These are phyloP conservation scores for Penicillium sp. DNA, from an alignment of 2,329 filamentous ascomycete genomes.

Conservation along the genomic window DNA sequence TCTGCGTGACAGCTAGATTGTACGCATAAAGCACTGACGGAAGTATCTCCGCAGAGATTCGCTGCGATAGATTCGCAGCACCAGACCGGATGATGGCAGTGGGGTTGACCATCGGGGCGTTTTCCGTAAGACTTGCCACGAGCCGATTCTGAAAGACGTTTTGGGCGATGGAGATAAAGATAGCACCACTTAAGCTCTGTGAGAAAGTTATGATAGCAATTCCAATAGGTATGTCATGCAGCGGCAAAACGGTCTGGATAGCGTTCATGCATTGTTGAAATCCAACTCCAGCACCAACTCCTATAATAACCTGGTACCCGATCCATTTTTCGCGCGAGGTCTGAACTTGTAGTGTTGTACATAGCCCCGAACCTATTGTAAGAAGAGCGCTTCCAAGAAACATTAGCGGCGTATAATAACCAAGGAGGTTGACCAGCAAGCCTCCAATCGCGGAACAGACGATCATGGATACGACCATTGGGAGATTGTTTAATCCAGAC, in stretches of 20 bases:
- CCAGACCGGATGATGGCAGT: slow-evolving; percentile 36
- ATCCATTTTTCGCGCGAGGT: slow-evolving; percentile 39
- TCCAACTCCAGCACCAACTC: slow-evolving; percentile 41
- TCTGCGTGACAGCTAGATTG: slow-evolving; percentile 41
- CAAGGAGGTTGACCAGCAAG: slow-evolving; percentile 33
- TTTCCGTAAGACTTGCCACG: slow-evolving; percentile 25
- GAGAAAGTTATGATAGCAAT: slow-evolving; percentile 42
- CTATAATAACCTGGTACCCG: slow-evolving; percentile 43
- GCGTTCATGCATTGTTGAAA: slow-evolving; percentile 42
- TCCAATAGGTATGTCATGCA: slow-evolving; percentile 40
- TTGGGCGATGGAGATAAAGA: slow-evolving; percentile 44
- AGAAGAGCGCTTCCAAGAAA: slow-evolving; percentile 34
- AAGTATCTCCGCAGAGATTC: slow-evolving; percentile 32
- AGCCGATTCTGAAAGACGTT: slow-evolving; percentile 44
- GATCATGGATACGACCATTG: slow-evolving; percentile 39
- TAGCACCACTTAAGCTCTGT: slow-evolving; percentile 42
- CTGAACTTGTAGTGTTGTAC: slow-evolving; percentile 39
- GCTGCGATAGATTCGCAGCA: slow-evolving; percentile 39
- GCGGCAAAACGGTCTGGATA: slow-evolving; percentile 38
- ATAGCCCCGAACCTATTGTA: slow-evolving; percentile 39
- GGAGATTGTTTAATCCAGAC: slow-evolving; percentile 44
- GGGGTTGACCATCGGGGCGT: slow-evolving; percentile 33
- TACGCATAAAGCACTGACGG: slow-evolving; percentile 40
- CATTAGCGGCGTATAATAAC: slow-evolving; percentile 49
- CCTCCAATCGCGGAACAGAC: slow-evolving; percentile 38